Conservation (phyloP, 176 grass and related monocot species). For the Pontederia paniculata region DNA sequence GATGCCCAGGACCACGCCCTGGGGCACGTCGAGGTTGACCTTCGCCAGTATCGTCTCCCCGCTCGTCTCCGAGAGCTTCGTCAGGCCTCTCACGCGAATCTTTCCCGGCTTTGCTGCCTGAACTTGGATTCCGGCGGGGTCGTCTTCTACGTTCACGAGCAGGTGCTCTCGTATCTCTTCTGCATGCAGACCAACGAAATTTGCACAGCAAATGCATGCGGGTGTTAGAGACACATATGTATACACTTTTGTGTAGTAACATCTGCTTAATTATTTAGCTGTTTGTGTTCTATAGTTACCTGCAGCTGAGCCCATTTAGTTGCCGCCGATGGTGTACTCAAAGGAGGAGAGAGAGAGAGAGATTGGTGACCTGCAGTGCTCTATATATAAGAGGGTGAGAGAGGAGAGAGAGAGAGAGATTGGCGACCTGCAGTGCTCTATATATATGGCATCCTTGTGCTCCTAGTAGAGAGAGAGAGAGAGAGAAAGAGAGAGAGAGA, state of each 20-base stretch:
- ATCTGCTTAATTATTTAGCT: not conserved
- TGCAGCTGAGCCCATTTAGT: not conserved
- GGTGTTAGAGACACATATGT: too few relatives aligned
- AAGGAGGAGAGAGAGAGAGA: too few relatives aligned
- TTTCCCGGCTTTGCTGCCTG: slow-evolving; percentile 18
- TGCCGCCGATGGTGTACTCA: not conserved
- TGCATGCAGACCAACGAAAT: slow-evolving; percentile 4
- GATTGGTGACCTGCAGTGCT: too few relatives aligned
- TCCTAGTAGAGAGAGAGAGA: too few relatives aligned
- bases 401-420: too few relatives aligned
- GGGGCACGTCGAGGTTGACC: slow-evolving; percentile 62
- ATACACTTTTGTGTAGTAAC: not conserved
- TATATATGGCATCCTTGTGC: too few relatives aligned
- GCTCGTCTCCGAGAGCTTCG: slow-evolving; percentile 35
- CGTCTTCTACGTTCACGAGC: slow-evolving; percentile 41
- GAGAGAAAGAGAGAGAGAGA: not conserved
- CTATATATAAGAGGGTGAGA: too few relatives aligned
- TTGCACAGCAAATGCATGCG: not conserved
- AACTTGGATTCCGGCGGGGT: not conserved
- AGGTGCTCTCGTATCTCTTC: slow-evolving; percentile 51
- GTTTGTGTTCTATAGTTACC: not conserved
- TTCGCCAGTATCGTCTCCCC: slow-evolving; percentile 53
- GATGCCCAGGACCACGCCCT: slow-evolving; percentile 53
- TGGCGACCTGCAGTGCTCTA: too few relatives aligned
- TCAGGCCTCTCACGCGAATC: slow-evolving; percentile 48